Conservation (phyloP, 1,139 yeast species). For the Pichia sp. region DNA sequence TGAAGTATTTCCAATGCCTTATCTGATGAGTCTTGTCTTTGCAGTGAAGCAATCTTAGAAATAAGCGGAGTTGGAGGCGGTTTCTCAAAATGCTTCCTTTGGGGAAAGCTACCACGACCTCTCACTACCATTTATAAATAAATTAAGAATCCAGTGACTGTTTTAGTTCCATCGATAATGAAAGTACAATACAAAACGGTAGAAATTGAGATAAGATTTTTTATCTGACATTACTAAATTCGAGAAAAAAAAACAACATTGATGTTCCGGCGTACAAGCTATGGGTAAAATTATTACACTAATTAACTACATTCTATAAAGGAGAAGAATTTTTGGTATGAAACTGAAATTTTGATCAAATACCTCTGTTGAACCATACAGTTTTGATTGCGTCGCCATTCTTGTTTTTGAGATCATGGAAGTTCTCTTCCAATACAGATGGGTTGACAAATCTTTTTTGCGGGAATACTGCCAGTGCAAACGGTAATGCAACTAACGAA, state of each 20-base stretch:
- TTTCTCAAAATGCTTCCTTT: conserved; percentile 17
- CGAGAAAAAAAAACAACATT: no score
- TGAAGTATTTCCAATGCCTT: conserved; percentile 52
- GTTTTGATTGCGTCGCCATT: conserved; percentile 51
- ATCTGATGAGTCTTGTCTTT: conserved; percentile 45
- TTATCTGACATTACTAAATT: no score
- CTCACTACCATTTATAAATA: conserved; percentile 18
- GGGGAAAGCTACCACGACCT: conserved; percentile 17
- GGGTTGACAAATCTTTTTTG: conserved; percentile 65
- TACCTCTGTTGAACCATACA: conserved; percentile 90
- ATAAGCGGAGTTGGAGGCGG: conserved; percentile 44
- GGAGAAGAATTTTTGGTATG: no score
- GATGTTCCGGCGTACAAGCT: no score
- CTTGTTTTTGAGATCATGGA: conserved; percentile 53
- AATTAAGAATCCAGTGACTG: no score
- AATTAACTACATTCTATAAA: no score
- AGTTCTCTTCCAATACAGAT: conserved; percentile 51
- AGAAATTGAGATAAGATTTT: no score
- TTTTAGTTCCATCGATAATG: no score
- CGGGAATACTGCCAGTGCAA: conserved; percentile 93
- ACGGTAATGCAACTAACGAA: conserved; percentile 81
- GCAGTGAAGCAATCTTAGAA: conserved; percentile 48
- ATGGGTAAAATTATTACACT: no score
- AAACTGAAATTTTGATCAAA: no score
- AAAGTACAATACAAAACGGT: no score